Percentiles rank a stretch among this genome's conserved stretches.
phyloP scores from a whole-genome alignment of 352 stramenopile genomes.

The Globisporangium recalcitrans region DNA sequence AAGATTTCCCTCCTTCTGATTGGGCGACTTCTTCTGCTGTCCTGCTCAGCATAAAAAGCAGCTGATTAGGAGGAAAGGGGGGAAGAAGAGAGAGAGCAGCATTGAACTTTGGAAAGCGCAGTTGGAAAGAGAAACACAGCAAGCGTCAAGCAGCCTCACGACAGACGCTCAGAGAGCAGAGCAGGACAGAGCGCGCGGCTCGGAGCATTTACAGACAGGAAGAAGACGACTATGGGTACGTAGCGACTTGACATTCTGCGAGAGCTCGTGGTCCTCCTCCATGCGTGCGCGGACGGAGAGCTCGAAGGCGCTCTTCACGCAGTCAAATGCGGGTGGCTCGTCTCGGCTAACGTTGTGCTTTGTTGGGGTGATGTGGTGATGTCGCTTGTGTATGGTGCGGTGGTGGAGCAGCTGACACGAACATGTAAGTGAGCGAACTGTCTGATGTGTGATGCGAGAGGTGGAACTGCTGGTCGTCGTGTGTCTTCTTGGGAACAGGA shows the following conservation, averaged over 20 bases:
- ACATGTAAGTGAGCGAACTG: not conserved
- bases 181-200: not conserved
- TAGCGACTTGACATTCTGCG: not conserved
- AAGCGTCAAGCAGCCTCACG: not conserved
- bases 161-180: not conserved
- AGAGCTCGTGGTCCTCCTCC: not conserved
- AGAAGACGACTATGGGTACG: not conserved
- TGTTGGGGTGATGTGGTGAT: not conserved
- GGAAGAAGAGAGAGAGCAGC: not conserved
- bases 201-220: not conserved
- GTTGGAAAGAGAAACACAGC: not conserved
- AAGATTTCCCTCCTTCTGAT: not conserved
- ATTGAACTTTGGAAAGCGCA: not conserved
- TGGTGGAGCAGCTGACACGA: constrained; percentile 1
- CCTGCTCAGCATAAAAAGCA: not conserved
- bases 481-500: not conserved
- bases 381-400: not conserved
- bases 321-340: not conserved
- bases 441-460: not conserved
- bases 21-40: not conserved
- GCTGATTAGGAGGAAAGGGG: not conserved
- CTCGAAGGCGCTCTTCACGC: not conserved
- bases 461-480: not conserved
- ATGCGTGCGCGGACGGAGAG: no score
- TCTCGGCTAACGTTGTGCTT: not conserved